Evolutionary conservation across 208 protist species (phyloP), one percentile per base, ranked within the genome.

Genomic region (Trypanosoma conorhini): DNA sequence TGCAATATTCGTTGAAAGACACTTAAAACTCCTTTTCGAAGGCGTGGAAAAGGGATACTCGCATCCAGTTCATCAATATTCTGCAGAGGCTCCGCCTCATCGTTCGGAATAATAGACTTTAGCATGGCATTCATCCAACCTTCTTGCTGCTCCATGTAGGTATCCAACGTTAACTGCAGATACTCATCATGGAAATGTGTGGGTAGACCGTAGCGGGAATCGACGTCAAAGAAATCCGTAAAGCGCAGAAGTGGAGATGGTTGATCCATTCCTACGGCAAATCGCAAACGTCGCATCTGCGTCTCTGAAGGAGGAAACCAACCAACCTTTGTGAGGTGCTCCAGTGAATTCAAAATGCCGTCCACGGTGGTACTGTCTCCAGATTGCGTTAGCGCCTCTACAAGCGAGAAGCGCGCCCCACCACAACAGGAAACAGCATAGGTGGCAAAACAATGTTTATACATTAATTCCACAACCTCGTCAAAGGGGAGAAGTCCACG

Each of bases 171-270:
- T 3, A 93, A 64, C 50, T 70, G 80, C 12, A 96, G 82, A 58
- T 89, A 89, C 64, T 90, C 86, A 70, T 93, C 79, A 79, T 94
- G 89, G 51, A 96, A 87, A 65, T 96, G 91, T 3, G 79, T 82
- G 33, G 87, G 81, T 12, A 74, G 68, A 59, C 80, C 78, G 13
- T 80, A 82, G 38, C 80, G 75, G 0, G 76, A 24, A 69, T 96
- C 85, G 2, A 90, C 66, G 35, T 51, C 62, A 69, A 96, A 96
- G 28, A 96, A 77, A 63, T 71, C n/a, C 0, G 62, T 21, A 30
- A 67, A 66, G 10, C 70, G 77, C 17, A 96, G 28, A 19, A 93
- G 70, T 8, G 86, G 57, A 1, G 79, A 79, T 7, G 91, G 88
- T 62, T 92, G 87, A 66, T 96, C 91, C 33, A 96, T 71, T 19